Evolutionary conservation across 805 yeast species (phyloP), one percentile per base, ranked within the genome.

Genomic region (Metschnikowia lachancei): DNA sequence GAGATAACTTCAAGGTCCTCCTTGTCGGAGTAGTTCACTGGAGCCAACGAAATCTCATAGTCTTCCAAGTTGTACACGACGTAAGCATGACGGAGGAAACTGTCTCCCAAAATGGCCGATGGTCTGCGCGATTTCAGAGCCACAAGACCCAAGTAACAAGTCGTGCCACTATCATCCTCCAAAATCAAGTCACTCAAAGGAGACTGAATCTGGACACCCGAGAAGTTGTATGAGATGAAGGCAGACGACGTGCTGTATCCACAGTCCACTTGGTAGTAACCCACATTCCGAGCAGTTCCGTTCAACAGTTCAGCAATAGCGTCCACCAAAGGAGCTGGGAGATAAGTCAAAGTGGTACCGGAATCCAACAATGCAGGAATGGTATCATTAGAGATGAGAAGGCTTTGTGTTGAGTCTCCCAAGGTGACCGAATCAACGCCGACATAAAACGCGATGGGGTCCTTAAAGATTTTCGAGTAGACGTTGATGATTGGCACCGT

Each of bases 11-110:
- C 79, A 36, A 81, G 70, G 46, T 77, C 62, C 45, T 65, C 65
- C 10, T 59, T 61, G 17, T 49, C 53, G 8, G 59, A 42, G 46
- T 52, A 54, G 86, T 40, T 10, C 28, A 26, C 28, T 8, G 28
- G 28, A 26, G 28, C 28, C 28, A 26, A 26, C 6, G 28, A 26
- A 10, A 26, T 26, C 10, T 26, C 28, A 26, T 8, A 43, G 71
- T 67, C 45, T 64, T 66, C 54, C 70, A 82, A 63, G 61, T 85
- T 85, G 62, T 76, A 82, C n/a, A 82, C 87, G 24, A 80, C 73
- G 60, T 82, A 84, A 2, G 82, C 81, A 46, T 78, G 74, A 45
- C 86, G 71, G 51, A 85, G 64, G 58, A 85, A 76, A 34, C 76
- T 31, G 10, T 31, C 34, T 16, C 34, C 34, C 16, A 31, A 31